phyloP scores from a whole-genome alignment of 805 yeast species.

The Ogataea sp. region DNA sequence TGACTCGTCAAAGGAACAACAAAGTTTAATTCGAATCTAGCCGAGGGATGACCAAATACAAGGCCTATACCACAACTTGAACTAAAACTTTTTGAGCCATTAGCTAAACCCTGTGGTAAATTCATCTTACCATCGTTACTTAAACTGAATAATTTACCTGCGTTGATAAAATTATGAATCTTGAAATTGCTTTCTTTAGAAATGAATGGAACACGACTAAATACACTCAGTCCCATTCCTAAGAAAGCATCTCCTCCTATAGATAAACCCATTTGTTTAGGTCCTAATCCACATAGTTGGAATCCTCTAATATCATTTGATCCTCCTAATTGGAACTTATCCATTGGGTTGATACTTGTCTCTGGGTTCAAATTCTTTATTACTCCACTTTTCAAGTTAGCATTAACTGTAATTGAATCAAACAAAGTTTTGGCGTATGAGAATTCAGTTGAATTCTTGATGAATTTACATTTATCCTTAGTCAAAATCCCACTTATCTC shows the following conservation, averaged over 20 bases:
- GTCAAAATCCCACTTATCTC: conserved; percentile 13
- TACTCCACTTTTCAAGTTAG: conserved; percentile 20
- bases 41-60: conserved; percentile 48
- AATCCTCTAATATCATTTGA: conserved; percentile 52
- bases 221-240: conserved; percentile 36
- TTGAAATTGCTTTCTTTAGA: conserved; percentile 37
- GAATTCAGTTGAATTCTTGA: conserved; percentile 13
- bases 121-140: conserved; percentile 1
- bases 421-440: conserved; percentile 3
- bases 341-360: conserved; percentile 31
- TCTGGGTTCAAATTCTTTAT: conserved; percentile 1
- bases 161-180: conserved; percentile 39
- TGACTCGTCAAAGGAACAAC: conserved; percentile 39
- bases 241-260: conserved; percentile 46
- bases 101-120: conserved; percentile 10
- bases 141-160: conserved; percentile 32
- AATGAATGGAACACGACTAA: conserved; percentile 34
- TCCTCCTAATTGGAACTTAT: conserved; percentile 50
- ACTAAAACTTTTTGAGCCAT: conserved; percentile 11
- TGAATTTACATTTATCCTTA: background rate
- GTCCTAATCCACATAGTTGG: conserved; percentile 44
- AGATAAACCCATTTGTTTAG: conserved; percentile 39
- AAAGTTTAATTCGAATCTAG: conserved; percentile 49
- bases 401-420: conserved; percentile 11
- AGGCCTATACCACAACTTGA: conserved; percentile 40